phyloP scores from a whole-genome alignment of 495 filamentous ascomycete species.

The Aspergillus egyptiacus region DNA sequence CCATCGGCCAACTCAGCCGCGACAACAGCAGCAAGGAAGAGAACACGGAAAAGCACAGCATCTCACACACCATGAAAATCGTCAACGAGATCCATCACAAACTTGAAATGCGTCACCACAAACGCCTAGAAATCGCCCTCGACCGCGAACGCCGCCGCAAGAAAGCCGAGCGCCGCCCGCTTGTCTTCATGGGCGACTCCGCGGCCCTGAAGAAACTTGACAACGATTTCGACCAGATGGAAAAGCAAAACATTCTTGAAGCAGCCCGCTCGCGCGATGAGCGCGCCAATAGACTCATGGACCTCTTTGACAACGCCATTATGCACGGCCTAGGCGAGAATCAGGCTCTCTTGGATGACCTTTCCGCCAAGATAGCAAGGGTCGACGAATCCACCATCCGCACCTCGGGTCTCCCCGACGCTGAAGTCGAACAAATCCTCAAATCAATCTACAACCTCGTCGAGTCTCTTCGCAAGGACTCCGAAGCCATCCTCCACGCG shows the following conservation, averaged over 20 bases:
- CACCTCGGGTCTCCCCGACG: conserved; percentile 29
- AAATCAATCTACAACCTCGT: conserved; percentile 38
- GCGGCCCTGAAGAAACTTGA: conserved; percentile 43
- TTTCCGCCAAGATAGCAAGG: conserved; percentile 34
- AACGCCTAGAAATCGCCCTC: conserved; percentile 44
- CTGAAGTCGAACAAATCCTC: conserved; percentile 42
- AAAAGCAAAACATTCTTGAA: conserved; percentile 45
- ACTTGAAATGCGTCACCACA: conserved; percentile 48
- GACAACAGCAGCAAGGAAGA: conserved; percentile 37
- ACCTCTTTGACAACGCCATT: conserved; percentile 48
- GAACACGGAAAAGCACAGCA: conserved; percentile 27
- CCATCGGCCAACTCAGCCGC: conserved; percentile 37
- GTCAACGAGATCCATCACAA: conserved; percentile 42
- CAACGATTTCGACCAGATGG: conserved; percentile 49
- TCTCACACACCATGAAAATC: conserved; percentile 41
- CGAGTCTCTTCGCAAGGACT: conserved; percentile 39
- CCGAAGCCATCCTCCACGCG: conserved; percentile 45
- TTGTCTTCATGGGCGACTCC: conserved; percentile 47
- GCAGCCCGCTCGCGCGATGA: conserved; percentile 46
- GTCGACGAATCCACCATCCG: conserved; percentile 32
- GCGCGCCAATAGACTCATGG: conserved; percentile 48
- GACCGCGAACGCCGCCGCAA: conserved; percentile 49
- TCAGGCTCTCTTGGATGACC: conserved; percentile 46
- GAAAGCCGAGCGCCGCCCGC: conserved; percentile 45
- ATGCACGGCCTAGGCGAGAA: conserved; percentile 48